Base-by-base conservation (phyloP, 2,329 filamentous ascomycete species). In the Botrytis galanthina region DNA sequence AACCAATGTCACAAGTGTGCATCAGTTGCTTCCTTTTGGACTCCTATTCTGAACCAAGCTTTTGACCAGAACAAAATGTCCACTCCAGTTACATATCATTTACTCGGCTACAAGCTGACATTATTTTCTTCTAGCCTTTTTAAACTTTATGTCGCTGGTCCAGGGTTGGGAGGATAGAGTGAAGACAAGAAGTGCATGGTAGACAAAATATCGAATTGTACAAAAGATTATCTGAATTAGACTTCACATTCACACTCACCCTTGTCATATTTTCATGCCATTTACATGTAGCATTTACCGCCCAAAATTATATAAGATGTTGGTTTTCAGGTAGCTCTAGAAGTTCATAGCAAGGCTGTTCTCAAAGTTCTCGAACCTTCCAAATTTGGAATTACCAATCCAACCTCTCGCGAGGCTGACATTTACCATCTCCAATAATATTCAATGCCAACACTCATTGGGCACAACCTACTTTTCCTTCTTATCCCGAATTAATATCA, bases 141-240 rank as follows among this genome's bases (percentile, higher is more conserved):
- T 73, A 73, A 44, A 60, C 12, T 51, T 29, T 70, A 20, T 51
- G 64, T 54, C 20, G 61, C n/a, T 70, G 42, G 42, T n/a, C 20
- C 22, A 29, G 46, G 37, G 44, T 70, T 29, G 63, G 14, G 44
- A 37, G 39, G 51, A 42, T 54, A 22, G 37, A 73, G 44, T 37
- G 42, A 62, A 61, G 46, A 48, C n/a, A 66, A 59, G 46, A 72
- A 72, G 70, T 59, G 46, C 46, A 46, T 57, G 59, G 44, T 61
- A 46, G 60, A 68, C 32, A 46, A 70, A 48, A 73, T 54, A 69
- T 46, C 32, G 46, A 57, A 71, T 64, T 73, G 72, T 73, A 73
- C 67, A 73, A 73, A 73, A 71, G n/a, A 67, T 69, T 26, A 60
- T 46, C 29, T 61, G 44, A 70, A 73, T 63, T 73, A 73, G 67